Base-by-base conservation (phyloP, 140 eudicot genomes). In the Anethum foeniculum region DNA sequence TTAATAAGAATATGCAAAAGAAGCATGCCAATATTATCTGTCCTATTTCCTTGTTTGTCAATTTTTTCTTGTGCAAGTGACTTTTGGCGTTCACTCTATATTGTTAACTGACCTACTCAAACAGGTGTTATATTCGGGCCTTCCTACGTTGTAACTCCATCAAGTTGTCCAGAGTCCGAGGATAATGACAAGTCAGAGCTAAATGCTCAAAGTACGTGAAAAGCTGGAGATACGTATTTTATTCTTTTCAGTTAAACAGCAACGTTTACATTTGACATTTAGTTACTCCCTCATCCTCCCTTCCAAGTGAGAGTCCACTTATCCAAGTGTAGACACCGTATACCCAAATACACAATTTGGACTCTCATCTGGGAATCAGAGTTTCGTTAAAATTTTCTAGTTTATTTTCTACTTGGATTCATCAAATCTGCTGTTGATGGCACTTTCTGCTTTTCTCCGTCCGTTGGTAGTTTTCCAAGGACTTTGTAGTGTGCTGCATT, bases 51-150 rank as follows among this genome's bases (percentile, higher is more conserved):
- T 39, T 36, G 19, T 72, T 72, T 8, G 77, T 19, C n/a, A 39
- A 38, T 7, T 72, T 41, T 28, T 9, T 25, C 23, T 74, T 6
- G 28, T 74, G 58, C 7, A 43, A 23, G 39, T 44, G 30, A 43
- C 64, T 75, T 75, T 75, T 34, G 36, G 27, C 43, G 47, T 48
- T 14, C 15, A 27, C 44, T 75, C 41, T 46, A 48, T 9, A 14
- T 12, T 10, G 2, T 74, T 74, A 30, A 13, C 71, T 80, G 62
- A 77, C 51, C 8, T 68, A 76, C 28, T 76, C 77, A 80, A 77
- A 89, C 92, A 94, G 98, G 97, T 81, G 43, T 88, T 81, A 86
- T 94, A 77, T 83, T 87, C 38, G 98, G 98, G 77, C 87, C 87
- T 76, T 87, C 96, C 36, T 90, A 86, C 77, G 64, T 92, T 80